Evolutionary conservation across 2,329 filamentous ascomycete genomes (phyloP), one percentile per base, ranked within the genome.

Genomic region (Venturia effusa): DNA sequence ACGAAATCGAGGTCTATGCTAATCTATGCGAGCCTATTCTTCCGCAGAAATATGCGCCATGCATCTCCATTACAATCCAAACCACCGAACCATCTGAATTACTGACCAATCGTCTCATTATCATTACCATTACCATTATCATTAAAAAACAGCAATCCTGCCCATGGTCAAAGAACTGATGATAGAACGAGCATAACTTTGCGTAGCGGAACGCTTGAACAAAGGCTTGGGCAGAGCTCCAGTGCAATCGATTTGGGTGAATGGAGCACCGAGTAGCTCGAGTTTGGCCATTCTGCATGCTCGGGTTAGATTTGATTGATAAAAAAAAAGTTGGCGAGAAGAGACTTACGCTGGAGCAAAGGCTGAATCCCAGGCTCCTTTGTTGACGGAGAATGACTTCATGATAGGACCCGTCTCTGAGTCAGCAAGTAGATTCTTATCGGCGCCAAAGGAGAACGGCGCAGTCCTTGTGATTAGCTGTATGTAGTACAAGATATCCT

Each of bases 311-410:
- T 34, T 11, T 37, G 15, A 1, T 22, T 22, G 30, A 59, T 5
- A 27, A 55, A 4, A 17, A 15, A 3, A 3, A 22, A 11, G n/a
- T 22, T 37, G 32, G 15, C 19, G 30, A n/a, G 7, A 24, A 1
- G 11, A 13, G 32, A 59, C 55, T 37, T 34, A 59, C 55, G 55
- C 55, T 19, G 55, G 55, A 59, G 55, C 55, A 59, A 37, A 59
- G 37, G 55, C 55, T 22, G 32, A 27, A n/a, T 59, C 55, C 55
- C 55, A 59, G 7, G 30, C 7, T 37, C 4, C 37, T 30, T 59
- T 59, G 30, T 17, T 59, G 17, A 37, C 24, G 11, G 55, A n/a
- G 30, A 59, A 59, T 10, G 55, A 37, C 30, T 59, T 59, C 55
- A 59, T 59, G 11, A 37, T 37, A 10, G 32, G 32, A 22, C 55